Evolutionary conservation across 176 grass and related monocot species (phyloP).

Genomic region (Elymus sibiricus): DNA sequence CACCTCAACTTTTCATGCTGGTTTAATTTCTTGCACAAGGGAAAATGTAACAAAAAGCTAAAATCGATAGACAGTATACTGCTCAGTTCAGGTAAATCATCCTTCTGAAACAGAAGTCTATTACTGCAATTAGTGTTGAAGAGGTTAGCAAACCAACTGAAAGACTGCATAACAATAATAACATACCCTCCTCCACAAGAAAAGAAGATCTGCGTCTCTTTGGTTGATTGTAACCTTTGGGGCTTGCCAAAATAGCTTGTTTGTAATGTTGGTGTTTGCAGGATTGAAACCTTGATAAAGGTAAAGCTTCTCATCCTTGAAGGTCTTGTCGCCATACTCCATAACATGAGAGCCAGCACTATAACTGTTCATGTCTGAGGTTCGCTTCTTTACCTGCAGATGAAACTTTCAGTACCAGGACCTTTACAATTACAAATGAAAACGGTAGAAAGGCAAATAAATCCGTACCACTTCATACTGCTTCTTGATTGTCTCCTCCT

Average conservation of each 20-base stretch:
- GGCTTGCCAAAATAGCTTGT: conserved; percentile 34
- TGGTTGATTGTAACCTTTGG: conserved; percentile 59
- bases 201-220: conserved; percentile 85
- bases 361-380: conserved; percentile 50
- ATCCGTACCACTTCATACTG: conserved; percentile 62
- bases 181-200: conserved; percentile 74
- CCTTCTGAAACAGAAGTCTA: background rate
- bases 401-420: background rate
- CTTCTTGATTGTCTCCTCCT: conserved; percentile 71
- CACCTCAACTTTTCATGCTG: background rate
- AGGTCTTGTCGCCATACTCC: conserved; percentile 85
- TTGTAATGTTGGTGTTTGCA: conserved; percentile 52
- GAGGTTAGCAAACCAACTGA: background rate
- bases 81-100: background rate
- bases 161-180: background rate
- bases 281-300: conserved; percentile 91
- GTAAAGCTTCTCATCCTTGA: conserved; percentile 77
- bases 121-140: background rate
- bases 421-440: background rate
- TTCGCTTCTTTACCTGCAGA: conserved; percentile 71
- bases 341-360: conserved; percentile 76
- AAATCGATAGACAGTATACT: background rate
- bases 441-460: background rate
- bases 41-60: background rate
- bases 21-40: background rate